Conservation (phyloP, 2,329 filamentous ascomycete species). For the Cladophialophora chaetospira region DNA sequence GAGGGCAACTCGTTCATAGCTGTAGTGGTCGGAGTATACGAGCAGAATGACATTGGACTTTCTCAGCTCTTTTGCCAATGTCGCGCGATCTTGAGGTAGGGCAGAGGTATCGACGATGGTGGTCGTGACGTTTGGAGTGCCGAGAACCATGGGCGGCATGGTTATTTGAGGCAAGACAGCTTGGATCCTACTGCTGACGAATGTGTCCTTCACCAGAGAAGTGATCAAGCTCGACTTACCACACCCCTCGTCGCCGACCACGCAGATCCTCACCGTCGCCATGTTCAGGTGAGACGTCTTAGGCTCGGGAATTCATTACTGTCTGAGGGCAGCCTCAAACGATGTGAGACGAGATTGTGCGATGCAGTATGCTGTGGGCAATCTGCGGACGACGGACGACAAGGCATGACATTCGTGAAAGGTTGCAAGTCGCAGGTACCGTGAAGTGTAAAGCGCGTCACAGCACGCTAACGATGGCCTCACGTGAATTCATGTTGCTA, state of each 20-base stretch:
- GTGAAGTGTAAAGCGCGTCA: too few species aligned
- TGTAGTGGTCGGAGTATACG: constrained; percentile 98
- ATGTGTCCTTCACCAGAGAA: constrained; percentile 94
- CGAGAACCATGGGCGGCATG: constrained; percentile 87
- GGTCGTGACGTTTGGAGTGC: constrained; percentile 93
- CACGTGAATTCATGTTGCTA: too few species aligned
- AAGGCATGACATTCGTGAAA: too few species aligned
- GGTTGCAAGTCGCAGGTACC: neutral
- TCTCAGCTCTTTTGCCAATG: constrained; percentile 87
- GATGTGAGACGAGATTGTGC: too few species aligned
- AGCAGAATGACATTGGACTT: constrained; percentile 96
- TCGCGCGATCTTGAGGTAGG: constrained; percentile 87
- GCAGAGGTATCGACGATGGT: constrained; percentile 97
- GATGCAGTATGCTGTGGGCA: too few species aligned
- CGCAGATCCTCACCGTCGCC: constrained; percentile 76
- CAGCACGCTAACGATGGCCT: too few species aligned
- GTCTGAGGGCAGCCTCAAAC: neutral
- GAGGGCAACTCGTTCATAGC: constrained; percentile 92
- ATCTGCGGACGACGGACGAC: too few species aligned
- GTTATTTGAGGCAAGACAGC: constrained; percentile 92
- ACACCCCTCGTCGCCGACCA: constrained; percentile 95
- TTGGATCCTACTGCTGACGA: constrained; percentile 94
- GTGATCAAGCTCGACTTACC: constrained; percentile 93
- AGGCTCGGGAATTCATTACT: neutral
- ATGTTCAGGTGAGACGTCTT: constrained; percentile 5